Evolutionary conservation across 192 early-diverging fungal genomes (phyloP).

Genomic region (Fimicolochytrium jonesii): DNA sequence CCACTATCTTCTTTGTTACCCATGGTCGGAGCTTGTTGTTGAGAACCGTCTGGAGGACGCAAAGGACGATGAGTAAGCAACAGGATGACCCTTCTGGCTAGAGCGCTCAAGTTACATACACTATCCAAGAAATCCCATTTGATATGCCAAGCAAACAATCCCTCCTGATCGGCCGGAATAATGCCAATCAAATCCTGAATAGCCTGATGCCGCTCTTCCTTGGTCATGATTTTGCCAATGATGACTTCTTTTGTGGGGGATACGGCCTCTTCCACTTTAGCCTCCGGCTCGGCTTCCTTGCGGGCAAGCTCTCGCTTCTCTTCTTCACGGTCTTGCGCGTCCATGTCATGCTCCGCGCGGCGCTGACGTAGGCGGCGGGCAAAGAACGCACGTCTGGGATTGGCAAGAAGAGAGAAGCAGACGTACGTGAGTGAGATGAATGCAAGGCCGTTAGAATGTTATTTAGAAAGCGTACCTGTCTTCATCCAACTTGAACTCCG

Average conservation of each 20-base stretch:
- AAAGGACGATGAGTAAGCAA: not conserved
- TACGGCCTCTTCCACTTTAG: slow-evolving; percentile 27
- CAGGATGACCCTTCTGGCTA: too few species aligned
- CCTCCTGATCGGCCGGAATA: slow-evolving; percentile 68
- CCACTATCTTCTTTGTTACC: slow-evolving; percentile 70
- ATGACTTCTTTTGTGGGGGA: slow-evolving; percentile 27
- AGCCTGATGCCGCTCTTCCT: slow-evolving; percentile 61
- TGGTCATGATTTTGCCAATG: slow-evolving; percentile 56
- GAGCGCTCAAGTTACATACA: too few species aligned
- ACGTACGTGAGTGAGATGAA: not conserved
- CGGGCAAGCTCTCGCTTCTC: slow-evolving; percentile 51
- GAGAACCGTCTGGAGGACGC: slow-evolving; percentile 42
- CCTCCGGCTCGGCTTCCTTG: slow-evolving; percentile 14
- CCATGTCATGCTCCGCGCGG: slow-evolving; percentile 20
- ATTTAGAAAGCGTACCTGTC: slow-evolving; percentile 16
- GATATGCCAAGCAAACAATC: slow-evolving; percentile 66
- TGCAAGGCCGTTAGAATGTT: slow-evolving; percentile 18
- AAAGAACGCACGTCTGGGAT: slow-evolving; percentile 12
- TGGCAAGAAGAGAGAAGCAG: not conserved
- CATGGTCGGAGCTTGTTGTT: slow-evolving; percentile 68
- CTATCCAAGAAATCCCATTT: slow-evolving; percentile 76
- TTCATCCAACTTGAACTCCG: slow-evolving; percentile 44
- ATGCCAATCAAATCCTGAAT: slow-evolving; percentile 62
- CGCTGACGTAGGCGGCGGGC: slow-evolving; percentile 12
- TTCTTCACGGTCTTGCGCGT: slow-evolving; percentile 51